Base-by-base conservation (phyloP, 1,284 basidiomycete genomes). In the Pulveroboletus sp. region DNA sequence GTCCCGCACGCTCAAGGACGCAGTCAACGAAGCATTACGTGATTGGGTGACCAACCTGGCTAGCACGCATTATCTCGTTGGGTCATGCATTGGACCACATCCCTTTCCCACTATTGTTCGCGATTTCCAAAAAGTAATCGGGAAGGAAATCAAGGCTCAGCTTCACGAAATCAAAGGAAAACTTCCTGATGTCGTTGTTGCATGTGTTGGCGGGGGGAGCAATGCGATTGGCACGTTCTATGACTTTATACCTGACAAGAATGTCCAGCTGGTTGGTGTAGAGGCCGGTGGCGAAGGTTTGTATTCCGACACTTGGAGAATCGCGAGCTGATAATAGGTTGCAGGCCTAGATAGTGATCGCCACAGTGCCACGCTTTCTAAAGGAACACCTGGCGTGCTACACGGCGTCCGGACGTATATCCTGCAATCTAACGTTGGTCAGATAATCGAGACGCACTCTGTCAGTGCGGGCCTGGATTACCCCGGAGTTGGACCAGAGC, bases 51-150 rank as follows among this genome's bases (percentile, higher is more conserved):
- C 52, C 8, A 42, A 42, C 31, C 52, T 54, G 5, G 39, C 52
- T 12, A 42, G 25, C 8, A 54, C 51, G 2, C 52, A 54, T 54
- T 54, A 54, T 17, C 52, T 54, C 14, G 14, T 54, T 18, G 50
- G 52, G 17, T 54, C 52, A 3, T 54, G 52, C 20, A 42, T 54
- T 12, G 52, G 51, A 39, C 52, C 38, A 22, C 52, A 54, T 12
- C 52, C 52, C n/a, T 54, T 54, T 25, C 52, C 51, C 3, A 53
- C 51, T 31, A 55, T 54, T 12, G 52, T 54, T 18, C n/a, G 52
- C 35, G 52, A 55, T 25, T 43, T 35, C 20, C 51, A 54, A 39
- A 54, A 29, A 42, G 51, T 54, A 26, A 54, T 54, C 6, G 51
- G 51, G 22, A 51, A 25, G 3, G 50, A 43, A 24, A 54, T 54